Conservation (phyloP, 306 rosid species). For the Carpinus viminea region DNA sequence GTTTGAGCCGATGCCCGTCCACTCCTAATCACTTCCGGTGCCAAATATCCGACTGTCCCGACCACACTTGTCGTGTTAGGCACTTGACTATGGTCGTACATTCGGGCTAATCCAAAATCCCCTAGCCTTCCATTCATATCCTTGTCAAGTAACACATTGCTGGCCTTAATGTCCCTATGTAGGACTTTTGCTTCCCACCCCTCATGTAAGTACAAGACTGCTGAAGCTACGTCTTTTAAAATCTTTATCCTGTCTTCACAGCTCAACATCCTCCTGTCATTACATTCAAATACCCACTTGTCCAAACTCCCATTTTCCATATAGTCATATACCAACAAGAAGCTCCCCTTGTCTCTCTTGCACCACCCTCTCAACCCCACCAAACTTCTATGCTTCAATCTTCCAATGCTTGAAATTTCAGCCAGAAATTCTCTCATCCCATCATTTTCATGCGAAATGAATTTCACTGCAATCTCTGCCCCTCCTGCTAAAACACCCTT, state of each 20-base stretch:
- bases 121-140: constrained; percentile 82
- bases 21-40: constrained; percentile 63
- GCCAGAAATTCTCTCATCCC: constrained; percentile 84
- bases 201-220: constrained; percentile 75
- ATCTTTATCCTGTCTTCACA: constrained; percentile 57
- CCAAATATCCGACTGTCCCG: constrained; percentile 82
- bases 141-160: constrained; percentile 79
- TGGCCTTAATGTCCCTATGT: constrained; percentile 88
- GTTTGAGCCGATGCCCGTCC: constrained; percentile 73
- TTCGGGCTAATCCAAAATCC: constrained; percentile 79
- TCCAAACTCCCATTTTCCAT: constrained; percentile 93
- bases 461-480: constrained; percentile 69
- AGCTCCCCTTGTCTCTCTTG: constrained; percentile 60
- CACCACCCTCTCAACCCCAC: constrained; percentile 89
- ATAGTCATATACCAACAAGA: constrained; percentile 72
- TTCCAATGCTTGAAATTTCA: constrained; percentile 81
- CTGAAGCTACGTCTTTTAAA: constrained; percentile 72
- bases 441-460: constrained; percentile 66
- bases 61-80: constrained; percentile 67
- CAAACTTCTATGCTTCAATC: constrained; percentile 72
- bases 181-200: constrained; percentile 83
- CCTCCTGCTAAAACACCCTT: constrained; percentile 65
- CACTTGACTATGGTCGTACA: constrained; percentile 63
- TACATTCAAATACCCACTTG: constrained; percentile 57
- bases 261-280: constrained; percentile 44